Conservation (phyloP, 495 filamentous ascomycete genomes). For the Penicillium subrubescens region DNA sequence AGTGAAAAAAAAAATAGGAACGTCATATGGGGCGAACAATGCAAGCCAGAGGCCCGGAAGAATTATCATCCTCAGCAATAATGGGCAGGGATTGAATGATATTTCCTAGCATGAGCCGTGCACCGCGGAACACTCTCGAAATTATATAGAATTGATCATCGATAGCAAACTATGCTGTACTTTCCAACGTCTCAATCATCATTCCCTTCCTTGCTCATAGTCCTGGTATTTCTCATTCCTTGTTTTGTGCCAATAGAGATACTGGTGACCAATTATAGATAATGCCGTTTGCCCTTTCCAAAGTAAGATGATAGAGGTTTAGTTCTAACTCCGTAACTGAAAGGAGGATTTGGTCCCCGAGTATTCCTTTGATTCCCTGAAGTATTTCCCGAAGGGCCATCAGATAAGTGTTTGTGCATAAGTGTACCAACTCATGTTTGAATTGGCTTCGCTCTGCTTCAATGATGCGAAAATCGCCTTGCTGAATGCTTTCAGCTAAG, state of each 20-base stretch:
- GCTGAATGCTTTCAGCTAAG: slow-evolving; percentile 1
- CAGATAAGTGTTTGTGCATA: slow-evolving; percentile 18
- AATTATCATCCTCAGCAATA: too few species aligned
- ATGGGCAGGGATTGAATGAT: too few species aligned
- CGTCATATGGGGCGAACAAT: too few species aligned
- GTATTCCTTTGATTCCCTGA: slow-evolving; percentile 7
- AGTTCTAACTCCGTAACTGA: slow-evolving; percentile 3
- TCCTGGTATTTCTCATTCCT: slow-evolving; percentile 2
- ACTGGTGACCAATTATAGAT: slow-evolving; percentile 21
- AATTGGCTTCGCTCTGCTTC: slow-evolving; percentile 6
- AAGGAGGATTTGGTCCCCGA: neutral
- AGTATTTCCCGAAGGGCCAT: slow-evolving; percentile 15
- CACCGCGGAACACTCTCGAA: too few species aligned
- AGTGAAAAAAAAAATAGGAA: too few species aligned
- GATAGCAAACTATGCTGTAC: too few species aligned
- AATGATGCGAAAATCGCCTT: slow-evolving; percentile 5
- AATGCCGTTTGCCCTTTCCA: neutral
- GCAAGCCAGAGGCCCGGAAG: too few species aligned
- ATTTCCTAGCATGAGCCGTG: too few species aligned
- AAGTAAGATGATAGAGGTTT: slow-evolving; percentile 1
- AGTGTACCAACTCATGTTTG: slow-evolving; percentile 3
- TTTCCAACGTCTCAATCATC: too few species aligned
- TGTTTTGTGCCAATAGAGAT: slow-evolving; percentile 7
- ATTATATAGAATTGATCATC: too few species aligned
- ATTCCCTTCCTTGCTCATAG: neutral